Base-by-base conservation (phyloP, 2,329 filamentous ascomycete genomes). In the Fusarium pininemorale region DNA sequence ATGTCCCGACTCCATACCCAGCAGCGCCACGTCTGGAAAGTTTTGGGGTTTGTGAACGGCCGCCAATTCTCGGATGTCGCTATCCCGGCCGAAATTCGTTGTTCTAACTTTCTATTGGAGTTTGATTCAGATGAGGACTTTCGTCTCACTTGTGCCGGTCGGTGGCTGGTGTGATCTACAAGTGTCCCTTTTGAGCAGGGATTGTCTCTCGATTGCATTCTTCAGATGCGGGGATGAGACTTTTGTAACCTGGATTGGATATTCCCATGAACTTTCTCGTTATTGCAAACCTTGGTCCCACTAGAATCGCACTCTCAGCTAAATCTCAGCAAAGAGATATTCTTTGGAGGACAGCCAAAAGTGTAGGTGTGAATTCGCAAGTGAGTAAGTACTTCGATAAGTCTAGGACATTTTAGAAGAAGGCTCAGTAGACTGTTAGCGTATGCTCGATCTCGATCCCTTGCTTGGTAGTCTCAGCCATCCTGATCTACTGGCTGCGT, bases 221-320 rank as follows among this genome's bases (percentile, higher is more conserved):
- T 55, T 42, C 2, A 6, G 28, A 61, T 55, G 37, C 47, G 58
- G 37, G 37, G 47, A 55, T 35, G 28, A 26, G 22, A 55, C 37
- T 54, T 35, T 41, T 24, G 15, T 6, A 28, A 22, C 13, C 5
- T 28, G 14, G 35, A 5, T 16, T 54, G 11, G 13, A 54, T 22
- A 7, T 7, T 4, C 20, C 24, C 11, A 26, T 22, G 10, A 3
- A 14, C 3, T 12, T 51, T 24, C 30, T 8, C 20, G n/a, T 20
- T 12, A 51, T 51, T 24, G 4, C 11, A 35, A 24, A 35, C n/a
- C 22, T 35, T 35, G 8, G n/a, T 35, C 30, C 15, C 4, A 4
- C 6, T 24, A 11, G 9, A 7, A 24, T 15, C 6, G 0, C n/a
- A 18, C 12, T 20, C 6, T 35, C 7, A 11, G n/a, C n/a, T 35